Evolutionary conservation across 176 grass and related monocot genomes (phyloP), one percentile per base, ranked within the genome.

Genomic region (Oryza longistaminata): DNA sequence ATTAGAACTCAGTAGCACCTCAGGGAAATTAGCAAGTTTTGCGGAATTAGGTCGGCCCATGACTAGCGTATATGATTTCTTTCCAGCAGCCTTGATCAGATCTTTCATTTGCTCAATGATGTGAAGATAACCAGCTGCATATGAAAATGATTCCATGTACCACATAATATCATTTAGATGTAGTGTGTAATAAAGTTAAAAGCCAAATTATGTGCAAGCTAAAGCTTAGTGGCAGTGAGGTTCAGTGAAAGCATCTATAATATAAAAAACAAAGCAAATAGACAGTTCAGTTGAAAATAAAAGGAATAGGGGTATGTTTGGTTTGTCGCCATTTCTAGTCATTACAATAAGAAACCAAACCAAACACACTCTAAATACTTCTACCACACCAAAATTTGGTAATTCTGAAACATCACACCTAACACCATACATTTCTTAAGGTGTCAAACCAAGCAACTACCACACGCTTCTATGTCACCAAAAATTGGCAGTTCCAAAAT

Each of bases 11-110:
- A 76, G 21, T 66, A 83, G 58, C 10, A 98, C 96, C 96, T 98
- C 93, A 39, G 93, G 96, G 81, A 98, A 98, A 83, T 98, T 98
- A 45, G 96, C 96, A 67, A 98, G 96, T 83, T 98, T 98, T 39
- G 93, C 77, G 81, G 93, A 88, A 83, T 89, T 95, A 72, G 96
- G 96, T 67, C 89, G 87, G 35, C 96, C 96, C 93, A 95, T 95
- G 60, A 98, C 96, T 66, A 98, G 52, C 42, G 93, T 98, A 71
- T 98, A 98, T 6, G 96, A 95, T 78, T 95, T 98, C 81, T 98
- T 98, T 87, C 96, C 96, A 71, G 96, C 88, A 0, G 79, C 74
- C 85, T 89, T 92, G 85, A 98, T 90, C 55, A 98, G 67, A 67
- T 95, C 90, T 88, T 98, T 98, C 91, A 98, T 92, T 90, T 98